Evolutionary conservation across 2,329 filamentous ascomycete species (phyloP), one percentile per base, ranked within the genome.

Genomic region (Dothistroma pini): DNA sequence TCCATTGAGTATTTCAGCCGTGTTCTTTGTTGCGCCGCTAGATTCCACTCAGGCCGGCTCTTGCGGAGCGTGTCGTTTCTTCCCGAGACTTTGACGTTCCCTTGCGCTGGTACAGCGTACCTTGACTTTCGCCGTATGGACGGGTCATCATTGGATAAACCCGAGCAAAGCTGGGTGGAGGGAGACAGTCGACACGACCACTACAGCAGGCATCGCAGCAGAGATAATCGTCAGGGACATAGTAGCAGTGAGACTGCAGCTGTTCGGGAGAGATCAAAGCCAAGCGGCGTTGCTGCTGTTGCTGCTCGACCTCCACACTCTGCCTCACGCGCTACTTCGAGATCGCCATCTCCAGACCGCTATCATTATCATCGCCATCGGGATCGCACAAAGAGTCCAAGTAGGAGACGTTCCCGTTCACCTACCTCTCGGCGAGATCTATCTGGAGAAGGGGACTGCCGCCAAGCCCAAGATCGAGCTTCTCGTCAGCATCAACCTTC

Each of bases 61-160:
- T 47, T 41, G 54, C 57, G 55, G 29, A 48, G 44, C 47, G 25
- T 50, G 10, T 57, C 21, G 38, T 31, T 48, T 29, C 48, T 22
- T 32, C 22, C 35, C 54, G 32, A 54, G 44, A 53, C 12, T 34
- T 53, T 62, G 44, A 53, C 8, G 32, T 53, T 62, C 56, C 55
- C 52, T 55, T 50, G 57, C 57, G 41, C 56, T 44, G 47, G 16
- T 29, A 58, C 35, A 51, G 54, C 56, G 54, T 51, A 60, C 51
- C 54, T 65, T 63, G 56, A 60, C 38, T 59, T 50, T 57, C 31
- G 57, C 62, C 63, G 60, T 31, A 68, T 68, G 67, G 64, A 61
- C 61, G 62, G 60, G 32, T 64, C 64, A 62, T 59, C 62, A 29
- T 47, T 55, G 59, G 59, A 51, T 56, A 56, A 58, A 58, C 41